A percentile compares a stretch with the other conserved stretches of the same genome.
phyloP scores from a whole-genome alignment of 1,284 basidiomycete species.

The Fomitopsis betulina region DNA sequence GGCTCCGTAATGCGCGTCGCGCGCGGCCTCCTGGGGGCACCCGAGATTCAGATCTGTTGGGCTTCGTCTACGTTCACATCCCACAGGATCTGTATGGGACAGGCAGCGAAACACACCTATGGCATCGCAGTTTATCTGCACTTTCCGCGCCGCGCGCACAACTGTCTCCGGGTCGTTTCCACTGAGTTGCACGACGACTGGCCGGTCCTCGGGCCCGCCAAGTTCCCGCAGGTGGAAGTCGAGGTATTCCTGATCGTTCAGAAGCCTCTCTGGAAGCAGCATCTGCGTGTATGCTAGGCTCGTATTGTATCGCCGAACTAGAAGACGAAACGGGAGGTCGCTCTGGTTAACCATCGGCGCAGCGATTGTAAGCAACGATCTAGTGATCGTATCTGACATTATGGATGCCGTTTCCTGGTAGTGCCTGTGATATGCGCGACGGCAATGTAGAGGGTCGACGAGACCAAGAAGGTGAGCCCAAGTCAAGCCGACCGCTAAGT shows the following conservation, averaged over 20 bases:
- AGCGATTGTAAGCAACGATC: slow-evolving; percentile 14
- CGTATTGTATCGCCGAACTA: slow-evolving; percentile 54
- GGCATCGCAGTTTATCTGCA: slow-evolving; percentile 57
- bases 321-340: slow-evolving; percentile 62
- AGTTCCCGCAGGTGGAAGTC: slow-evolving; percentile 38
- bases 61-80: slow-evolving; percentile 15
- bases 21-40: slow-evolving; percentile 69
- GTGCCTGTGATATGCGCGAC: too few relatives aligned
- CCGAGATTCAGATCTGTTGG: slow-evolving; percentile 50
- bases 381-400: neutral
- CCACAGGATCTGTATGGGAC: neutral
- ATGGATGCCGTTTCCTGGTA: neutral
- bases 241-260: slow-evolving; percentile 57
- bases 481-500: too few relatives aligned
- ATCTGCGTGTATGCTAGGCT: slow-evolving; percentile 70
- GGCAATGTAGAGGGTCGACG: too few relatives aligned
- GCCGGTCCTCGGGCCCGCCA: slow-evolving; percentile 24
- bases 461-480: too few relatives aligned
- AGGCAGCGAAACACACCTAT: slow-evolving; percentile 42
- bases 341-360: slow-evolving; percentile 76
- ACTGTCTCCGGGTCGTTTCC: slow-evolving; percentile 61
- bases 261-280: slow-evolving; percentile 53
- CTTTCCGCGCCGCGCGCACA: slow-evolving; percentile 50
- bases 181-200: slow-evolving; percentile 68
- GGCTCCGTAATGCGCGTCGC: slow-evolving; percentile 65